Percentiles rank a stretch among this genome's conserved stretches.
These are phyloP conservation scores for Scutellaria baicalensis DNA, from an alignment of 257 asterid species.

Conservation along the genomic window DNA sequence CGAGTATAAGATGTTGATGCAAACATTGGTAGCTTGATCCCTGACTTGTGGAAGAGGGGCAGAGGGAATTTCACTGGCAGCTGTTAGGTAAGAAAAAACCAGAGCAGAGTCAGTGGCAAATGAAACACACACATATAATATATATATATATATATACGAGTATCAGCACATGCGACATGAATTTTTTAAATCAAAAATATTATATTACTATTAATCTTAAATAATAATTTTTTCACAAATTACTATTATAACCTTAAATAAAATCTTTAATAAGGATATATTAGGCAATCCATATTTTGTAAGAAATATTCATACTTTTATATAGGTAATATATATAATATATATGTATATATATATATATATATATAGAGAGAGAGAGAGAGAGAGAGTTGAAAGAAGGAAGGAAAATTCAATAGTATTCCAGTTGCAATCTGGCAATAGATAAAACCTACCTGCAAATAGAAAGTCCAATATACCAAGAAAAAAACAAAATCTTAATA, in stretches of 20 bases:
- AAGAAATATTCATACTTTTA: too few relatives aligned
- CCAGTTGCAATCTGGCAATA: constrained; percentile 8
- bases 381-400: constrained; percentile 5
- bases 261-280: too few relatives aligned
- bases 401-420: neutral
- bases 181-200: too few relatives aligned
- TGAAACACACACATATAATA: too few relatives aligned
- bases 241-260: too few relatives aligned
- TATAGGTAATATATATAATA: too few relatives aligned
- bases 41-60: constrained; percentile 72
- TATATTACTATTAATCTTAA: too few relatives aligned
- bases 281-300: too few relatives aligned
- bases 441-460: neutral
- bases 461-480: neutral
- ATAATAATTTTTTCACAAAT: too few relatives aligned
- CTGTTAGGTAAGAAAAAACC: constrained; percentile 38
- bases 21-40: constrained; percentile 81
- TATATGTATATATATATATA: too few relatives aligned
- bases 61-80: constrained; percentile 81
- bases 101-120: constrained; percentile 10
- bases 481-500: constrained; percentile 7
- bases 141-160: too few relatives aligned
- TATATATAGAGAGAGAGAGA: neutral
- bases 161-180: too few relatives aligned
- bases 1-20: constrained; percentile 85